phyloP scores from a whole-genome alignment of 345 rosid genomes.

The Carallia pectinifolia region DNA sequence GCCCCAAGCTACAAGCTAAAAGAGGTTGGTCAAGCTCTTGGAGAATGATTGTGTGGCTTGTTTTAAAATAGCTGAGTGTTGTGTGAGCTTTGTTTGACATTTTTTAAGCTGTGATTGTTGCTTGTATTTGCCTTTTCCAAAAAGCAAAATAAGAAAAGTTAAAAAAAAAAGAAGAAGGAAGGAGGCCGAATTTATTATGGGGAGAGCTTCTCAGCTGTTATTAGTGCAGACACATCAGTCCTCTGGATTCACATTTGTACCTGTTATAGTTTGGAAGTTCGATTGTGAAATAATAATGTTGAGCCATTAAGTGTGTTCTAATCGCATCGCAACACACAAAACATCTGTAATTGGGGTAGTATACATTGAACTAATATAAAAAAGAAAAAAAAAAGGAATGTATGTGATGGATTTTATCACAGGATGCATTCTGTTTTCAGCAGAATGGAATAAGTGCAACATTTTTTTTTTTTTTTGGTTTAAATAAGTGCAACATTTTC shows the following conservation, averaged over 20 bases:
- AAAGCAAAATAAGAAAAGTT: neutral
- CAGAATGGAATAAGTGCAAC: too few relatives aligned
- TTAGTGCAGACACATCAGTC: too few relatives aligned
- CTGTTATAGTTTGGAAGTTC: conserved; percentile 1
- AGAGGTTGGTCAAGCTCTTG: conserved; percentile 18
- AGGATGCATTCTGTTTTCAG: neutral
- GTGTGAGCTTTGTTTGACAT: conserved; percentile 27
- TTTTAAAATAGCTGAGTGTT: conserved; percentile 31
- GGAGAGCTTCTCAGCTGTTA: neutral
- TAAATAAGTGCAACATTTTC: too few relatives aligned
- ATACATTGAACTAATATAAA: too few relatives aligned
- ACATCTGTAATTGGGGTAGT: too few relatives aligned
- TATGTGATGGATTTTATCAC: too few relatives aligned
- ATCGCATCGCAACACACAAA: neutral
- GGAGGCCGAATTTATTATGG: neutral
- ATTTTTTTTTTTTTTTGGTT: too few relatives aligned
- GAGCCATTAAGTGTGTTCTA: conserved; percentile 10
- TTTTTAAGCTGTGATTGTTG: conserved; percentile 14
- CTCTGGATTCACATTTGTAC: too few relatives aligned
- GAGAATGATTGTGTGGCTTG: conserved; percentile 13
- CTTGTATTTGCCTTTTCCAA: conserved; percentile 11
- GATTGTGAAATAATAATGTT: conserved; percentile 2
- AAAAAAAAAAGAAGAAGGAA: neutral
- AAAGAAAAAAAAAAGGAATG: too few relatives aligned
- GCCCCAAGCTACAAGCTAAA: conserved; percentile 51